phyloP scores from a whole-genome alignment of 805 yeast species.

The Kluyveromyces starmeri region DNA sequence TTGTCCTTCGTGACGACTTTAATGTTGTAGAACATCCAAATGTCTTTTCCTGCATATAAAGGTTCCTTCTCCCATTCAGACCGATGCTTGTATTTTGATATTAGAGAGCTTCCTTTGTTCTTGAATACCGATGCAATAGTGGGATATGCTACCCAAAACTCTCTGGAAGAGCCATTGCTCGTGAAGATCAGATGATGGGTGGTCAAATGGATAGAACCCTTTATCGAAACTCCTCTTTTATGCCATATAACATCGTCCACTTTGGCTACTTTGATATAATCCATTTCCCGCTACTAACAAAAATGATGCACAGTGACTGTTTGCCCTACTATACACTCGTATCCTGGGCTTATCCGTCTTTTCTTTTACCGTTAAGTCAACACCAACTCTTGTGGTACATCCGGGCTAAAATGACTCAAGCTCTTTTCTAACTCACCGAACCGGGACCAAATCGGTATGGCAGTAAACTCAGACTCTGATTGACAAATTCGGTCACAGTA shows the following conservation, averaged over 20 bases:
- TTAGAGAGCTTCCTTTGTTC: slow-evolving; percentile 43
- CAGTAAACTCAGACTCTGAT: too few relatives aligned
- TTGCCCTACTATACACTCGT: too few relatives aligned
- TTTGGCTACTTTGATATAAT: slow-evolving; percentile 45
- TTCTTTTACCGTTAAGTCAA: too few relatives aligned
- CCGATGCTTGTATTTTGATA: slow-evolving; percentile 19
- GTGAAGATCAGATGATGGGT: slow-evolving; percentile 70
- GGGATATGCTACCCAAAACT: slow-evolving; percentile 90
- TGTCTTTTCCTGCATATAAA: slow-evolving; percentile 19
- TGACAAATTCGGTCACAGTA: too few relatives aligned
- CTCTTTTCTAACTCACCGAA: too few relatives aligned
- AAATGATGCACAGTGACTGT: too few relatives aligned
- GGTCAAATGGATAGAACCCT: slow-evolving; percentile 60
- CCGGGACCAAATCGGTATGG: too few relatives aligned
- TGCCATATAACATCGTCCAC: slow-evolving; percentile 45
- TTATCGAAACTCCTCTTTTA: slow-evolving; percentile 45
- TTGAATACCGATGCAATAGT: slow-evolving; percentile 55
- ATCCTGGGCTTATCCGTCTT: too few relatives aligned
- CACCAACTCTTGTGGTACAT: too few relatives aligned
- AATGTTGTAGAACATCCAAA: slow-evolving; percentile 41
- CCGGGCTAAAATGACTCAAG: too few relatives aligned
- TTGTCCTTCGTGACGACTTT: slow-evolving; percentile 79
- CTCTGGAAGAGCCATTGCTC: slow-evolving; percentile 35
- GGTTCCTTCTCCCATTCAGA: slow-evolving; percentile 11
- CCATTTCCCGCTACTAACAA: too few relatives aligned